Evolutionary conservation across 2,329 filamentous ascomycete genomes (phyloP).

Genomic region (Cladosporium sp.): DNA sequence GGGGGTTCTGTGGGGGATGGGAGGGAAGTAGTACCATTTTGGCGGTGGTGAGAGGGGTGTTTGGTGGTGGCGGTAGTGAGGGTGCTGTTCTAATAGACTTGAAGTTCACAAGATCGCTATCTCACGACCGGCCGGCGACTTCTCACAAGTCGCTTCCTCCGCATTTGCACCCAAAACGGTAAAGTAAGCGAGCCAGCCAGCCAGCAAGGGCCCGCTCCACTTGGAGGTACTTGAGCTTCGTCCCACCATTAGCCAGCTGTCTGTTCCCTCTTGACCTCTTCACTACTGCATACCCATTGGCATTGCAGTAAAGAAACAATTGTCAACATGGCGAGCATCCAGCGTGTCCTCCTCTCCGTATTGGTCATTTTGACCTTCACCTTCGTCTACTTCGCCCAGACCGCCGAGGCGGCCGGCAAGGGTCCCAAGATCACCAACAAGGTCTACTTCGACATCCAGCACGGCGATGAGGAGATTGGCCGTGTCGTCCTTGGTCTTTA

Average conservation of each 20-base stretch:
- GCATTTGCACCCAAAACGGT: background rate
- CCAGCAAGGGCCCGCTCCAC: background rate
- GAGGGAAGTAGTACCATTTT: conserved; percentile 4
- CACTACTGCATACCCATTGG: conserved; percentile 14
- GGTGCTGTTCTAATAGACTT: too few species aligned
- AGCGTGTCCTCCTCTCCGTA: conserved; percentile 66
- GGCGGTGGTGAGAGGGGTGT: background rate
- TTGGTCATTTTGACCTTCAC: conserved; percentile 72
- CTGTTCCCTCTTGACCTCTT: conserved; percentile 14
- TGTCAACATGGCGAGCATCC: conserved; percentile 70
- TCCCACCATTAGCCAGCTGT: conserved; percentile 5
- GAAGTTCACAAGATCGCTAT: too few species aligned
- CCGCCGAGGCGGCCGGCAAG: conserved; percentile 64
- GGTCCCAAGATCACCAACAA: conserved; percentile 56
- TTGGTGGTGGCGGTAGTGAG: background rate
- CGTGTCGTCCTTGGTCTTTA: conserved; percentile 79
- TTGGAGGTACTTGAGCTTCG: too few species aligned
- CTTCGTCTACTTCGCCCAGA: conserved; percentile 71
- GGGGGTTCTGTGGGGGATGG: background rate
- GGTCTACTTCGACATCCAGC: conserved; percentile 79
- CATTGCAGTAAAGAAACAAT: conserved; percentile 14
- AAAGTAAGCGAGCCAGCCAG: too few species aligned
- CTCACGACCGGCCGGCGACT: too few species aligned
- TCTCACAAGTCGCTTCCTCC: background rate
- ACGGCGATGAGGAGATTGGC: conserved; percentile 70